Evolutionary conservation across 768 basidiomycete species (phyloP).

Genomic region (Sistotremastrum suecicum): DNA sequence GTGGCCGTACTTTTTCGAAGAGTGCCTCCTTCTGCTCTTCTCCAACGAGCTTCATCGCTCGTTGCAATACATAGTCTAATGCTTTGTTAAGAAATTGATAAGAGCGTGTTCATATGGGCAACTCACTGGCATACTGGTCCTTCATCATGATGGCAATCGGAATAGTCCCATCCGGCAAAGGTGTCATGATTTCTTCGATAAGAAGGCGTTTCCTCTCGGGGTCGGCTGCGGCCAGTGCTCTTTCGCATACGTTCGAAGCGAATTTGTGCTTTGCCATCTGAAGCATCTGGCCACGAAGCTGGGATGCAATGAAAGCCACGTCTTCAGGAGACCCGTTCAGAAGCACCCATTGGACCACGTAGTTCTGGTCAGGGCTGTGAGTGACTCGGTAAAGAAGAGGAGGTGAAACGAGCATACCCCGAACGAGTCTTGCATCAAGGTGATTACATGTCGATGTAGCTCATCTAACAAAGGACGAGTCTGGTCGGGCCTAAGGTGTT

Average conservation of each 20-base stretch:
- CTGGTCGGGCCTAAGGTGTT: conserved; percentile 59
- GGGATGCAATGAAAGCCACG: conserved; percentile 45
- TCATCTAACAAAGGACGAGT: conserved; percentile 70
- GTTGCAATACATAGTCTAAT: conserved; percentile 76
- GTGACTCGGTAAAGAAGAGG: neutral
- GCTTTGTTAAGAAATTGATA: conserved; percentile 1
- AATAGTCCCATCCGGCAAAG: conserved; percentile 49
- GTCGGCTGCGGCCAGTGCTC: conserved; percentile 60
- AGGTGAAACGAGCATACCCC: conserved; percentile 41
- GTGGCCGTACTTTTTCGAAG: conserved; percentile 46
- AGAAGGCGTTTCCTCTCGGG: conserved; percentile 49
- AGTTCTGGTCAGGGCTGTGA: conserved; percentile 41
- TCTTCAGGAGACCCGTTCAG: conserved; percentile 67
- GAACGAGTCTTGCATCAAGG: conserved; percentile 82
- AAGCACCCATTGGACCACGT: conserved; percentile 89
- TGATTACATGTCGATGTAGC: conserved; percentile 52
- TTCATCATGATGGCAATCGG: conserved; percentile 64
- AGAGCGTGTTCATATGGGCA: neutral
- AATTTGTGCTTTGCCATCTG: conserved; percentile 79
- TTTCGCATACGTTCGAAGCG: conserved; percentile 93
- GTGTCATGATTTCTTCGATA: conserved; percentile 69
- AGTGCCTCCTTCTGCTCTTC: conserved; percentile 59
- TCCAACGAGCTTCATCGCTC: conserved; percentile 54
- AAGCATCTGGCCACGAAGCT: conserved; percentile 66
- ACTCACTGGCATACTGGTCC: conserved; percentile 80